Base-by-base conservation (phyloP, 2,329 filamentous ascomycete species). In the Sclerotinia borealis region DNA sequence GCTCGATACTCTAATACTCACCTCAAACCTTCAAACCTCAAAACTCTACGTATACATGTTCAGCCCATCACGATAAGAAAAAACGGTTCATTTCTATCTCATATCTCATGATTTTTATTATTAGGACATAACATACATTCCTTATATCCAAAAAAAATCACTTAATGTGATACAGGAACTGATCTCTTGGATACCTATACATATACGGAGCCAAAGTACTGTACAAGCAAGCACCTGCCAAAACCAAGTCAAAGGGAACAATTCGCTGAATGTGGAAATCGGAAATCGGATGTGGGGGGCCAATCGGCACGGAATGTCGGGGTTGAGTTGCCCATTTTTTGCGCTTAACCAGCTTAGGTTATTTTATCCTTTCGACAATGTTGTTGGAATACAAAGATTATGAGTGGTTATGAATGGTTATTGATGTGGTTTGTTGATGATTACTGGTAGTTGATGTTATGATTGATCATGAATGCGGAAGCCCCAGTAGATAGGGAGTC, bases 201-300 rank as follows among this genome's bases (percentile, higher is more conserved):
- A 15, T 31, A 4, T 34, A 8, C 19, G 22, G 17, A 22, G 10
- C 8, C 34, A 36, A 36, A 52, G 34, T 37, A 43, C 19, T 25
- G 39, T 50, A 27, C 45, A 41, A 51, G 58, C 11, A 50, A 37
- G 25, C 56, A 60, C 22, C 36, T 60, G 45, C 58, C 45, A 52
- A 45, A 52, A 45, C 19, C 36, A 47, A 37, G 49, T 45, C 6
- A 37, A 55, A 56, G 60, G 60, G 60, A 62, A 58, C n/a, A 48
- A 36, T 58, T 62, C 50, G 37, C 60, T 58, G 43, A 39, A 54
- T 62, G 34, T 34, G 43, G 60, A 58, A 62, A 62, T 54, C 19
- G 25, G 27, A 25, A 58, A 3, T 41, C 41, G 4, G 58, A 11
- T 22, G 60, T 49, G 60, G 60, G 60, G 60, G 60, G 31, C 37